Evolutionary conservation across 2,329 filamentous ascomycete species (phyloP).

Genomic region (Pezicula radicicola): DNA sequence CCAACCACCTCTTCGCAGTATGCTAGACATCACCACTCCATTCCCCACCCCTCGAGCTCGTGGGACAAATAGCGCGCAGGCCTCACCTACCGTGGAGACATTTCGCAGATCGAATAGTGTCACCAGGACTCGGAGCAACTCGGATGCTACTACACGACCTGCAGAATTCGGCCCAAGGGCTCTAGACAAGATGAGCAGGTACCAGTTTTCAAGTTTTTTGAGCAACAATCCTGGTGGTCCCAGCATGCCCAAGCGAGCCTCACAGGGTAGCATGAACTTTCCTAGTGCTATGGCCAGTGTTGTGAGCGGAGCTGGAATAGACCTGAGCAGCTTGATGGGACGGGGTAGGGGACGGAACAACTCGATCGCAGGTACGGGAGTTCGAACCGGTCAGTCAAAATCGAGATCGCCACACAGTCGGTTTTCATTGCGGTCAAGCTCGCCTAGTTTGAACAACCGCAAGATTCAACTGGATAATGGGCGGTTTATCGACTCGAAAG

Average conservation of each 20-base stretch:
- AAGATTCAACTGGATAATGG: constrained; percentile 49
- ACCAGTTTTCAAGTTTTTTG: constrained; percentile 60
- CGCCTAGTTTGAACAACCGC: constrained; percentile 14
- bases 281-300: constrained; percentile 48
- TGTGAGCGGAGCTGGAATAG: constrained; percentile 41
- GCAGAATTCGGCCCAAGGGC: constrained; percentile 43
- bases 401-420: constrained; percentile 27
- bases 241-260: constrained; percentile 46
- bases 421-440: constrained; percentile 24
- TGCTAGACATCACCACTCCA: constrained; percentile 52
- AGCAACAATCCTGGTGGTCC: constrained; percentile 42
- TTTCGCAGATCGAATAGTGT: constrained; percentile 25
- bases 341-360: constrained; percentile 22
- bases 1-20: constrained; percentile 52
- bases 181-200: constrained; percentile 40
- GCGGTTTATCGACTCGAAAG: constrained; percentile 63
- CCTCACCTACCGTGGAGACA: constrained; percentile 41
- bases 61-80: constrained; percentile 41
- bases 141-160: constrained; percentile 48
- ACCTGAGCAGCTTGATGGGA: constrained; percentile 40
- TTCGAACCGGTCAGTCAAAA: constrained; percentile 14
- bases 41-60: constrained; percentile 22
- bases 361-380: constrained; percentile 17
- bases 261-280: constrained; percentile 40
- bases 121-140: constrained; percentile 43